Base-by-base conservation (phyloP, 1,139 yeast genomes). In the Blastobotrys niveus region DNA sequence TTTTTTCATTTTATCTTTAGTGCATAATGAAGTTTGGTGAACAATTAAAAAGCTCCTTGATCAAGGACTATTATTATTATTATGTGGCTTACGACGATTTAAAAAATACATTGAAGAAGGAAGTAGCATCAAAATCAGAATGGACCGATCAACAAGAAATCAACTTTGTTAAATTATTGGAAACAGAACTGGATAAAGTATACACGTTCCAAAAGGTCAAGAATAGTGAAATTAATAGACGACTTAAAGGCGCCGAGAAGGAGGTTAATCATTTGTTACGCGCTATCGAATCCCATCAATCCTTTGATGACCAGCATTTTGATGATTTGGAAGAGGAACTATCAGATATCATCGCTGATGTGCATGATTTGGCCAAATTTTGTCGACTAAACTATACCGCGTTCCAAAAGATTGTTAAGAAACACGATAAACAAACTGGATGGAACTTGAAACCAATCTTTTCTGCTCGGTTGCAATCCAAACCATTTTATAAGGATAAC, bases 401-500 rank as follows among this genome's bases (percentile, higher is more conserved):
- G 2, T 91, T 91, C 72, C 95, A 85, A 64, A 91, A 91, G 66
- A 91, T 91, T 56, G 79, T 91, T 61, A 91, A 91, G 68, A 91
- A 91, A 67, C 98, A 91, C 64, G 98, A 91, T 67, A 91, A 91
- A 65, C 77, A 79, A 54, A 89, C 98, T 29, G 76, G 76, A 45
- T 88, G 82, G 74, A 79, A 77, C 49, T 73, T 91, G 62, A 83
- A 82, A 62, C 97, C 98, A 8, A 84, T 89, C 52, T 89, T 91
- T 69, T 93, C 87, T 52, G 96, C 85, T 20, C 77, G 97, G 59
- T 76, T 91, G 61, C 87, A 89, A 60, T 76, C 96, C 18, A 89
- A 89, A 64, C 95, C 98, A 0, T 91, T 91, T 64, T 91, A 82
- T 73, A 89, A 89, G 66, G 96, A 89, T 61, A 88, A 91, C 63